phyloP scores from a whole-genome alignment of 1,139 yeast genomes.

The Hyphopichia fennica region DNA sequence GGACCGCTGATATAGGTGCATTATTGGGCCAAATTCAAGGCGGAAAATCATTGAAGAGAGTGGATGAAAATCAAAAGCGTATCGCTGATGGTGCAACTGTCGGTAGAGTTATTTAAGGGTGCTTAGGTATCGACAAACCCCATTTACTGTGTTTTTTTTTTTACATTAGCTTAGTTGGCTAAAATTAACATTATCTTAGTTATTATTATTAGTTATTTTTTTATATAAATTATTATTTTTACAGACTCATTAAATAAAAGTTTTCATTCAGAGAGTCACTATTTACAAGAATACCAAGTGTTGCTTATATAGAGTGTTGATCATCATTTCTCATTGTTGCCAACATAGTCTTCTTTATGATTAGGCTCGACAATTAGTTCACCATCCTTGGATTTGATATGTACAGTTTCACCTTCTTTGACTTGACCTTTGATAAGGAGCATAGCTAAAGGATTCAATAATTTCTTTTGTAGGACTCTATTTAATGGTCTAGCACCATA shows the following conservation, averaged over 20 bases:
- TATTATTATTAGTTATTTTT: no score
- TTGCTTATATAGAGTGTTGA: background rate
- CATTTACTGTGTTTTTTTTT: no score
- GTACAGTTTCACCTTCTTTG: conserved; percentile 65
- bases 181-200: no score
- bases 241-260: no score
- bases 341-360: conserved; percentile 27
- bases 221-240: no score
- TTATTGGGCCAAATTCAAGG: conserved; percentile 58
- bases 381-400: conserved; percentile 26
- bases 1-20: conserved; percentile 42
- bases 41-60: conserved; percentile 51
- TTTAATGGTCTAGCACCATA: conserved; percentile 97
- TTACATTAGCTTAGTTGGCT: no score
- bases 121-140: background rate
- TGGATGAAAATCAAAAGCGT: conserved; percentile 45
- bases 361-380: conserved; percentile 46
- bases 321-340: background rate
- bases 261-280: no score
- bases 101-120: conserved; percentile 46
- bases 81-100: conserved; percentile 46
- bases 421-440: conserved; percentile 77
- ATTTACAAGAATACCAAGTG: background rate
- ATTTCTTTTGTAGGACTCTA: conserved; percentile 76
- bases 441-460: conserved; percentile 85